Conservation (phyloP, 2,329 filamentous ascomycete species). For the Ceratocystiopsis minuta region DNA sequence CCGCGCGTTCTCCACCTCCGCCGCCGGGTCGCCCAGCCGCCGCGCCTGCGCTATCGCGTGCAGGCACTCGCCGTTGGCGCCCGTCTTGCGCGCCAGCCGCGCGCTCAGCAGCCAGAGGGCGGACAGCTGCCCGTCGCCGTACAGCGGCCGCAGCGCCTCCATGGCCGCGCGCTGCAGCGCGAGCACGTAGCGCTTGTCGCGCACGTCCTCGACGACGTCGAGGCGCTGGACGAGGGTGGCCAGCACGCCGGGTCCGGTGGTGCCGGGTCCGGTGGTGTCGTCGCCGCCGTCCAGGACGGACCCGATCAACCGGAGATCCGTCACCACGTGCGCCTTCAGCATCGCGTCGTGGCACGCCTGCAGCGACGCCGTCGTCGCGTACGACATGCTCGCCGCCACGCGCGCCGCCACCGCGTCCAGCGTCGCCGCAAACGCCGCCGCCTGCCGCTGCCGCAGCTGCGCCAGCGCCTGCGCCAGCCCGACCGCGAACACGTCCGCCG, state of each 20-base stretch:
- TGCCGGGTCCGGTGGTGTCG: background rate
- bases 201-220: constrained; percentile 71
- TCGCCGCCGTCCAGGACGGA: background rate
- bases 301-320: constrained; percentile 68
- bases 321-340: constrained; percentile 69
- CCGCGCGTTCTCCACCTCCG: constrained; percentile 85
- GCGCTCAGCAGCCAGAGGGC: constrained; percentile 74
- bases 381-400: constrained; percentile 57
- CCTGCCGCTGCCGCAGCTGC: constrained; percentile 35
- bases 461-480: constrained; percentile 53
- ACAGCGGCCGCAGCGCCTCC: constrained; percentile 54
- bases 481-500: constrained; percentile 58
- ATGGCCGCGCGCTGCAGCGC: constrained; percentile 75
- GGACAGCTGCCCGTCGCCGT: constrained; percentile 57
- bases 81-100: constrained; percentile 68
- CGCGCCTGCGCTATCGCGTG: constrained; percentile 84
- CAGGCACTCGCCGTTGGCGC: constrained; percentile 73
- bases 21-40: constrained; percentile 64
- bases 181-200: constrained; percentile 86
- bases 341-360: constrained; percentile 60
- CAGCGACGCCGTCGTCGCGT: constrained; percentile 61
- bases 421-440: constrained; percentile 32
- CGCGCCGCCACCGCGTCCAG: constrained; percentile 50
- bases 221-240: constrained; percentile 53
- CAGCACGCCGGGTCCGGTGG: constrained; percentile 15